Evolutionary conservation across 768 basidiomycete species (phyloP).

Genomic region (Boletus tylopilopsis): DNA sequence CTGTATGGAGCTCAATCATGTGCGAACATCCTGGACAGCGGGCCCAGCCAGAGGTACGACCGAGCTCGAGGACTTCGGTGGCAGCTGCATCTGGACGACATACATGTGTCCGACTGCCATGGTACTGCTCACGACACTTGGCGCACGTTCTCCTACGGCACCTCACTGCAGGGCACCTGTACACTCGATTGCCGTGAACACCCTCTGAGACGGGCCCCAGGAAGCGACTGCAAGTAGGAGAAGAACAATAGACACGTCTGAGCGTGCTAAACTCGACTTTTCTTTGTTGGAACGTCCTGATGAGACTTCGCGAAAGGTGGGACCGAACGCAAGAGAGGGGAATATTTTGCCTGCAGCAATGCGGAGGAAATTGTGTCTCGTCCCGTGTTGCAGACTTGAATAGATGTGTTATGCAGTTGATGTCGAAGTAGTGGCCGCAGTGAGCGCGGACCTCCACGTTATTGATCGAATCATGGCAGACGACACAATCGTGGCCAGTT

Average conservation of each 20-base stretch:
- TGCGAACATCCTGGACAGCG: conserved; percentile 38
- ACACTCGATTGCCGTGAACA: conserved; percentile 21
- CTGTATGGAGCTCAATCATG: conserved; percentile 36
- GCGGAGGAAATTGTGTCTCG: conserved; percentile 40
- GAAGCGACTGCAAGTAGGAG: conserved; percentile 34
- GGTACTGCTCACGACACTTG: conserved; percentile 22
- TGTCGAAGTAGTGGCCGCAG: conserved; percentile 37
- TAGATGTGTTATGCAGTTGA: conserved; percentile 31
- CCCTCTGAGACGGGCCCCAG: conserved; percentile 31
- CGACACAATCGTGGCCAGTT: conserved; percentile 32
- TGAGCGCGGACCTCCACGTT: conserved; percentile 26
- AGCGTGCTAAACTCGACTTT: conserved; percentile 29
- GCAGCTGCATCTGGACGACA: conserved; percentile 26
- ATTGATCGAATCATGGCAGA: conserved; percentile 32
- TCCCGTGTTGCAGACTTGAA: conserved; percentile 34
- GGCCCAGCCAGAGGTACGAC: conserved; percentile 31
- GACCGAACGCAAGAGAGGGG: conserved; percentile 20
- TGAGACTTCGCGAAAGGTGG: conserved; percentile 22
- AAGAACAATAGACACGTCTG: conserved; percentile 37
- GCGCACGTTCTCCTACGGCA: conserved; percentile 26
- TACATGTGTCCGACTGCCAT: conserved; percentile 20
- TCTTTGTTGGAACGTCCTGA: conserved; percentile 25
- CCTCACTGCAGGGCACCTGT: conserved; percentile 15
- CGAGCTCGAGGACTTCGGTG: conserved; percentile 26
- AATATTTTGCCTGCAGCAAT: conserved; percentile 35